Evolutionary conservation across 2,329 filamentous ascomycete species (phyloP).

Genomic region (Diaporthe sp.): DNA sequence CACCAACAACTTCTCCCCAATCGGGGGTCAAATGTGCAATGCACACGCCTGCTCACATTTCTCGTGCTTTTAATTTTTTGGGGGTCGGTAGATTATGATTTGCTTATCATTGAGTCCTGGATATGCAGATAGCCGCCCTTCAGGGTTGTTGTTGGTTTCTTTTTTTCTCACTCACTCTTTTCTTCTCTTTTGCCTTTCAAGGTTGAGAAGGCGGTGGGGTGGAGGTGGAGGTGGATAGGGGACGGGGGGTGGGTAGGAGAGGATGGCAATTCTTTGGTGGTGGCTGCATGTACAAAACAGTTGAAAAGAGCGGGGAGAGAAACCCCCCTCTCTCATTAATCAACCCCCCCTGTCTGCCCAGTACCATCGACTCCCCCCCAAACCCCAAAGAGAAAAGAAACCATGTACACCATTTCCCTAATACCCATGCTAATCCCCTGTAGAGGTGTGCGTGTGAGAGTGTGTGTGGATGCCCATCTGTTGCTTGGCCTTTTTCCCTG

Average conservation of each 20-base stretch:
- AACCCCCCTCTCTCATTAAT: not conserved
- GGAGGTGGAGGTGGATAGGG: not conserved
- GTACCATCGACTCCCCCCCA: not conserved
- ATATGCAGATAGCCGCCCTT: conserved; percentile 41
- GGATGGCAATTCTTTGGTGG: not conserved
- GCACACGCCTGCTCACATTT: not conserved
- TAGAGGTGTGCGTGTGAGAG: not conserved
- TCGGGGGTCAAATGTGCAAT: not conserved
- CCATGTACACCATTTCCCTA: not conserved
- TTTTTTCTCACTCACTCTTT: not conserved
- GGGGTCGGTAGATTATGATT: conserved; percentile 27
- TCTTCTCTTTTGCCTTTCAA: not conserved
- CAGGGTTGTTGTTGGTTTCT: too few species aligned
- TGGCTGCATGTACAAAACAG: not conserved
- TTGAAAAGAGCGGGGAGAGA: not conserved
- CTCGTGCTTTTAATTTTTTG: not conserved
- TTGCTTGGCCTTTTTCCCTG: conserved; percentile 17
- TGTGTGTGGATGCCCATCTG: not conserved
- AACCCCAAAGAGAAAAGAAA: not conserved
- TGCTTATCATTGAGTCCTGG: conserved; percentile 33
- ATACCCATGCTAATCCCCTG: conserved; percentile 6
- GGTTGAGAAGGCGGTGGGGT: too few species aligned
- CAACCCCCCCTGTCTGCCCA: not conserved
- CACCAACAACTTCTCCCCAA: not conserved
- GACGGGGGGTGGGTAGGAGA: not conserved